phyloP scores from a whole-genome alignment of 345 rosid genomes.

The Balakata baccata region DNA sequence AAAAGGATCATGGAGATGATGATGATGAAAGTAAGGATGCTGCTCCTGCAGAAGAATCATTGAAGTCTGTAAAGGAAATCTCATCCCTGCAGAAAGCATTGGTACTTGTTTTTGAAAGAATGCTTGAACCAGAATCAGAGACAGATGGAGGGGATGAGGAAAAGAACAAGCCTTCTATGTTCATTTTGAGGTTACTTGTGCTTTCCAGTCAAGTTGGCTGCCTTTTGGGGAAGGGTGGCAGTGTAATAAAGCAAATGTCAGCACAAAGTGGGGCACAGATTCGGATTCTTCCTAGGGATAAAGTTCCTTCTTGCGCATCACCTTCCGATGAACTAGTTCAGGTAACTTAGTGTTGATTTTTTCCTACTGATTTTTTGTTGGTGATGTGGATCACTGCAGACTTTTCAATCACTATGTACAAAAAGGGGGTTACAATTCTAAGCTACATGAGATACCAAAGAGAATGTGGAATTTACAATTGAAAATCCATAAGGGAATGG shows the following conservation, averaged over 20 bases:
- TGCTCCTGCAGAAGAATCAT: slow-evolving; percentile 28
- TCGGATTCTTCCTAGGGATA: slow-evolving; percentile 62
- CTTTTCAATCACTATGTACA: neutral
- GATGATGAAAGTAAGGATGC: slow-evolving; percentile 30
- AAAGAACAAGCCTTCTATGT: slow-evolving; percentile 28
- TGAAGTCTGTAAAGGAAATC: slow-evolving; percentile 30
- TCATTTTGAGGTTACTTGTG: slow-evolving; percentile 54
- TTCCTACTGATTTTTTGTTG: neutral
- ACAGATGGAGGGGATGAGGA: slow-evolving; percentile 36
- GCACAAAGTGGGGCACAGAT: slow-evolving; percentile 66
- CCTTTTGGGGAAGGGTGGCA: slow-evolving; percentile 67
- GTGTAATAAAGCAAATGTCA: slow-evolving; percentile 55
- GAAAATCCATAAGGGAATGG: neutral
- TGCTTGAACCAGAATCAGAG: slow-evolving; percentile 41
- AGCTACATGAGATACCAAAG: neutral
- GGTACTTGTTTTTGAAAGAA: slow-evolving; percentile 51
- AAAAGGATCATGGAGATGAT: slow-evolving; percentile 22
- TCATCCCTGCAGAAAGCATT: slow-evolving; percentile 54
- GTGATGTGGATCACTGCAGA: neutral
- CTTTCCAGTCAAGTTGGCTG: slow-evolving; percentile 59
- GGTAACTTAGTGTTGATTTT: slow-evolving; percentile 32
- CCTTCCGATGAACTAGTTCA: slow-evolving; percentile 59
- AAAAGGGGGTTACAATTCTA: neutral
- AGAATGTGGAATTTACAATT: neutral
- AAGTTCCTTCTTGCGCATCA: slow-evolving; percentile 51